Conservation (phyloP, 345 rosid genomes). For the Populus nigra region DNA sequence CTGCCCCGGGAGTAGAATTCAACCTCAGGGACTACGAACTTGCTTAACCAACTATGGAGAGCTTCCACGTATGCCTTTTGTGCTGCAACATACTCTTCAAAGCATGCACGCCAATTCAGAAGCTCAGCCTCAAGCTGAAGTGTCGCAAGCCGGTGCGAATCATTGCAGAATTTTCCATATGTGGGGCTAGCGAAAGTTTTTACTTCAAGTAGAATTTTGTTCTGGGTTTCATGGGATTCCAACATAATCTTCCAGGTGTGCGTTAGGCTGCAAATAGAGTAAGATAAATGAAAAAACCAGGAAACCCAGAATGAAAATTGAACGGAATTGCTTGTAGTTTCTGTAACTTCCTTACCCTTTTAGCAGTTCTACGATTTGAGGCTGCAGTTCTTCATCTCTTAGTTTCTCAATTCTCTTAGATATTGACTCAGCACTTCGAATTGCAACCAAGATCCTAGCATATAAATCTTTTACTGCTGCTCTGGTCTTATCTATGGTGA, state of each 20-base stretch:
- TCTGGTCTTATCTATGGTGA: conserved; percentile 49
- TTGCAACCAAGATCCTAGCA: conserved; percentile 66
- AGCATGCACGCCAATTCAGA: conserved; percentile 58
- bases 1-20: conserved; percentile 53
- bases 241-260: conserved; percentile 62
- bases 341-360: conserved; percentile 52
- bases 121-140: conserved; percentile 78
- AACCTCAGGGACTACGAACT: conserved; percentile 58
- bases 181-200: conserved; percentile 48
- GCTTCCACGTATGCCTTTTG: conserved; percentile 58
- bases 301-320: neutral
- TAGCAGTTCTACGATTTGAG: conserved; percentile 61
- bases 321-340: neutral
- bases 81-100: conserved; percentile 45
- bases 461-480: conserved; percentile 61
- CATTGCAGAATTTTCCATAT: conserved; percentile 57
- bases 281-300: conserved; percentile 12
- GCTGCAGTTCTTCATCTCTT: conserved; percentile 66
- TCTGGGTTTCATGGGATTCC: conserved; percentile 75
- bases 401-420: conserved; percentile 60
- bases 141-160: conserved; percentile 64
- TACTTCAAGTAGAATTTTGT: conserved; percentile 57
- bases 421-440: conserved; percentile 65
- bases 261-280: conserved; percentile 41
- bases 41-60: conserved; percentile 60